Evolutionary conservation across 257 asterid genomes (phyloP), one percentile per base, ranked within the genome.

Genomic region (Primulina huaijiensis): DNA sequence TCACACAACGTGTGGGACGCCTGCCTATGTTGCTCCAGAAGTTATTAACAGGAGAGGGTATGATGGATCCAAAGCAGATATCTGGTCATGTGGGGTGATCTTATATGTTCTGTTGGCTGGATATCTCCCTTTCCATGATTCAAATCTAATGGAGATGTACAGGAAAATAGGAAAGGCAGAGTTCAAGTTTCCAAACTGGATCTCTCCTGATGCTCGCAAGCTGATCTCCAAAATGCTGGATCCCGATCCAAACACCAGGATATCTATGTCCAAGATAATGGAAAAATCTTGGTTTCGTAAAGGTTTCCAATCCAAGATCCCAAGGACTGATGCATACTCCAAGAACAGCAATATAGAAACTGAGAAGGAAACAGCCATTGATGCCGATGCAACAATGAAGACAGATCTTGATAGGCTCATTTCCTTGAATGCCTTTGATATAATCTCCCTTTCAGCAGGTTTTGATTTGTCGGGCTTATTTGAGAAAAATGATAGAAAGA

Each of bases 1-100:
- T 63, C 90, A 87, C 72, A 87, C 92, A 4, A 75, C 88, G 1
- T 89, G 93, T 57, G 97, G 97, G 43, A 91, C 97, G 7, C 94
- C 95, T 6, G 94, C 95, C 3, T 92, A 92, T 77, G 96, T 86
- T 73, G 89, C 98, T 34, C 96, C 95, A 0, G 98, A 92, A 73
- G 91, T 92, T 78, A 88, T 92, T 58, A 78, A 62, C 74, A 70
- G 88, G 69, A 85, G 78, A 76, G 97, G 97, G 8, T 88, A 92
- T 34, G 96, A 88, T 65, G 98, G 98, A 16, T 55, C 85, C 30
- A 92, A 85, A 73, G 80, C 96, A 1, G 96, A 92, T 79, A 82
- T 83, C 31, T 89, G 98, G 95, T 86, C 96, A 0, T 92, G 97
- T 70, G 95, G 96, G 58, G 95, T 92, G 75, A 82, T 88, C 77